Evolutionary conservation across 1,139 yeast species (phyloP), one percentile per base, ranked within the genome.

Genomic region (Williopsis jadinii): DNA sequence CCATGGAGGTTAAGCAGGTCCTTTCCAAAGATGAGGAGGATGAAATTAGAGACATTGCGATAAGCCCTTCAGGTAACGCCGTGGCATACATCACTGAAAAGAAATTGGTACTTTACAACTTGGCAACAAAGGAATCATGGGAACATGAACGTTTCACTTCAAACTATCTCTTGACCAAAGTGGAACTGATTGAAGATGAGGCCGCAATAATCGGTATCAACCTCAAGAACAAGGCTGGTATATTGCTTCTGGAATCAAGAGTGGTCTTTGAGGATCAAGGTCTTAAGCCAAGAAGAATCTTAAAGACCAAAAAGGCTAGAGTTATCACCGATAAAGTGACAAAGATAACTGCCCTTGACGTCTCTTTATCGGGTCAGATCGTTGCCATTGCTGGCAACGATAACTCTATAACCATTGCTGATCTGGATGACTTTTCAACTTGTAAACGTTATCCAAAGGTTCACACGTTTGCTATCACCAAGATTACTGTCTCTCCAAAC

Each of bases 381-480:
- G 67, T 81, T 26, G 94, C 85, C 0, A 58, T 86, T 24, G 86
- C 94, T 0, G 85, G 92, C 1, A 83, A 85, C 48, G 92, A 86
- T 51, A 73, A 78, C 47, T 77, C 95, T 1, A 68, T 88, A 19
- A 66, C 77, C 1, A 55, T 84, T 11, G 62, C 80, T 8, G 73
- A 73, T 36, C 63, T 74, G 26, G 67, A 70, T 13, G 75, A 70
- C 48, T 72, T 85, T 43, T 68, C 70, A 38, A 63, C 70, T 10
- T 54, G 79, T 35, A 73, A 72, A 44, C 63, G 71, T 8, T 67
- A 80, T 46, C 70, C 71, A 39, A 74, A 81, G 46, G 79, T 82
- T 38, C 97, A 90, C 59, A 68, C 73, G 9, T 84, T 86, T 61
- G 92, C 95, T 10, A 80, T 90, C 40, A 90, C 97, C 0, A 72